A percentile compares a stretch with the other conserved stretches of the same genome.
phyloP scores from a whole-genome alignment of 306 rosid genomes.

The Vigna reflexopilosa region DNA sequence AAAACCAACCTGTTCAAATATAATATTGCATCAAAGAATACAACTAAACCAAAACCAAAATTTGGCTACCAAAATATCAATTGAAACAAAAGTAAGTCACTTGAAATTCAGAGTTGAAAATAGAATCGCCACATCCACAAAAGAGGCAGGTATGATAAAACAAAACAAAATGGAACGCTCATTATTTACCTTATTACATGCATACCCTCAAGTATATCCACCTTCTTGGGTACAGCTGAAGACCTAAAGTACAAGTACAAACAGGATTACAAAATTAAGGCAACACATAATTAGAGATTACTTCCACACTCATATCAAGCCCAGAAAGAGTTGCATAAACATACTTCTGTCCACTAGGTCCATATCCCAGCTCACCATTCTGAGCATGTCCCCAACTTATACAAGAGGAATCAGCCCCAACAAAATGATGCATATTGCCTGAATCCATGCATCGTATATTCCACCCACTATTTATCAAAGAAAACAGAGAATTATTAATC shows the following conservation, averaged over 20 bases:
- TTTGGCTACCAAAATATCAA: constrained; percentile 3
- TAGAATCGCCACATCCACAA: constrained; percentile 4
- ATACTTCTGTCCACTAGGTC: constrained; percentile 94
- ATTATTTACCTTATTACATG: constrained; percentile 76
- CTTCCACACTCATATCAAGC: not conserved
- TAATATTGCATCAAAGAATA: not conserved
- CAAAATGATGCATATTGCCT: constrained; percentile 94
- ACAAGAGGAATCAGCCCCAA: constrained; percentile 97
- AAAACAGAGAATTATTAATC: constrained; percentile 29
- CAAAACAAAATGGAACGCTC: not conserved
- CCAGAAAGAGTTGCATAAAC: constrained; percentile 38
- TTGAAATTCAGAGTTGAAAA: not conserved
- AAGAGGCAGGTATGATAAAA: not conserved
- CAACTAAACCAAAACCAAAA: not conserved
- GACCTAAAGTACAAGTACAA: constrained; percentile 61
- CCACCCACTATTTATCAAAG: constrained; percentile 76
- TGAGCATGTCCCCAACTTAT: constrained; percentile 99
- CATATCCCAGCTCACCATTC: constrained; percentile 97
- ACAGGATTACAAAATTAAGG: constrained; percentile 15
- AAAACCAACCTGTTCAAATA: not conserved
- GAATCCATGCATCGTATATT: constrained; percentile 98
- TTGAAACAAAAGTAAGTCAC: constrained; percentile 14
- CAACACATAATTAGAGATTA: not conserved
- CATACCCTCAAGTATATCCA: constrained; percentile 93
- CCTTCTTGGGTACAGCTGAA: constrained; percentile 92